phyloP scores from a whole-genome alignment of 2,329 filamentous ascomycete genomes.

The Cercospora sp. region DNA sequence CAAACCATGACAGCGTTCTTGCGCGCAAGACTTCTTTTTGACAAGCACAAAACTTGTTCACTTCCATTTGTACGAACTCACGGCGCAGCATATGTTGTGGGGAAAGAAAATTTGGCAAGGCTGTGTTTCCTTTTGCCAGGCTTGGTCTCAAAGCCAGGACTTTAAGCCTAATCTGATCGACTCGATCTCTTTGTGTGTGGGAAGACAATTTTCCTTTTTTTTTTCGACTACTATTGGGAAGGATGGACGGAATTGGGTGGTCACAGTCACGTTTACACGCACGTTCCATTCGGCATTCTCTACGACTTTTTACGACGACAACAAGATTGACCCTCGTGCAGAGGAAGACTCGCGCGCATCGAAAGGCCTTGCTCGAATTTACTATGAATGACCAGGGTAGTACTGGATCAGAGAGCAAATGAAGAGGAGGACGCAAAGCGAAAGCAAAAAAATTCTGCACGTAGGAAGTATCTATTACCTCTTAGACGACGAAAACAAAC shows the following conservation, averaged over 20 bases:
- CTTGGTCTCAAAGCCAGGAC: conserved; percentile 11
- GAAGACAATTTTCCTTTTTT: conserved; percentile 4
- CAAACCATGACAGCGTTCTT: conserved; percentile 23
- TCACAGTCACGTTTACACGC: conserved; percentile 8
- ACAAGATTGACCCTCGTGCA: conserved; percentile 1
- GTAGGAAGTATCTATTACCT: background rate
- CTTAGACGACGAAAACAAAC: background rate
- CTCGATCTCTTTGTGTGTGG: conserved; percentile 15
- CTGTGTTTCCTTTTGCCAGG: background rate
- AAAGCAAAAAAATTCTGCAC: background rate
- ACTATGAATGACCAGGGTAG: conserved; percentile 18
- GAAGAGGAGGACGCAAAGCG: background rate
- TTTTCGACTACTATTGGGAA: background rate
- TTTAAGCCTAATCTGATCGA: conserved; percentile 24
- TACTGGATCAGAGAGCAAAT: conserved; percentile 15
- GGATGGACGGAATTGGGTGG: background rate
- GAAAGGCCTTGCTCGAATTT: background rate
- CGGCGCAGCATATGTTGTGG: conserved; percentile 4
- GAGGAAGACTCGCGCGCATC: background rate
- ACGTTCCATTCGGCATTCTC: conserved; percentile 22
- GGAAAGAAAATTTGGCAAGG: background rate
- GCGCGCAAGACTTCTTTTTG: conserved; percentile 3
- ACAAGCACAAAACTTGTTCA: background rate
- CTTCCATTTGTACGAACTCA: conserved; percentile 2
- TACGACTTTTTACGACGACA: conserved; percentile 27